These are phyloP conservation scores for Fusarium redolens DNA, from an alignment of 2,329 filamentous ascomycete genomes.

Conservation along the genomic window DNA sequence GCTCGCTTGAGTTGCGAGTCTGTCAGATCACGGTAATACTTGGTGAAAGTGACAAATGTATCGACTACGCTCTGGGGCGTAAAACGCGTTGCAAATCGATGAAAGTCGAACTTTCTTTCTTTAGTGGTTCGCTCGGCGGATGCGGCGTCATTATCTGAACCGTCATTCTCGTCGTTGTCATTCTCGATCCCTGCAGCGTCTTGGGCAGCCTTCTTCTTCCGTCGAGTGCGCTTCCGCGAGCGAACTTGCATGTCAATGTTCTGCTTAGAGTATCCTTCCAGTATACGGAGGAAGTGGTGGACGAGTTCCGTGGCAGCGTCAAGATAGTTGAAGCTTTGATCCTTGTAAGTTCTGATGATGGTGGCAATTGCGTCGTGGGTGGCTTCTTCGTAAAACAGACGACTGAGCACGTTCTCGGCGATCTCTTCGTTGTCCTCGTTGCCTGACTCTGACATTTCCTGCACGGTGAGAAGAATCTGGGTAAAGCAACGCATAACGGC, in stretches of 20 bases:
- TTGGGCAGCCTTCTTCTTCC: slow-evolving; percentile 75
- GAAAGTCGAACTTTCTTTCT: slow-evolving; percentile 95
- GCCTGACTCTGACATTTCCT: slow-evolving; percentile 87
- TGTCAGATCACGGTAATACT: slow-evolving; percentile 83
- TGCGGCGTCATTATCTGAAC: slow-evolving; percentile 76
- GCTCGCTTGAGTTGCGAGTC: slow-evolving; percentile 86
- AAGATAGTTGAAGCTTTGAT: slow-evolving; percentile 92
- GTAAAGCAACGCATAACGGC: slow-evolving; percentile 95
- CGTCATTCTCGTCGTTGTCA: slow-evolving; percentile 71
- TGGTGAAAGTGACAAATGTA: slow-evolving; percentile 84
- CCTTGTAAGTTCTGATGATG: slow-evolving; percentile 87
- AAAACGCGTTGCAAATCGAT: slow-evolving; percentile 83
- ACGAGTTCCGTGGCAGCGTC: slow-evolving; percentile 91
- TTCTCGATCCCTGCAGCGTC: slow-evolving; percentile 54
- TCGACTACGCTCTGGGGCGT: slow-evolving; percentile 86
- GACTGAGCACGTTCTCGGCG: slow-evolving; percentile 94
- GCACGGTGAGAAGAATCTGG: slow-evolving; percentile 90
- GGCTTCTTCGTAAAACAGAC: slow-evolving; percentile 97
- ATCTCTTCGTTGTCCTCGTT: slow-evolving; percentile 97
- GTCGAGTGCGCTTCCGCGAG: slow-evolving; percentile 77
- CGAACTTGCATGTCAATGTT: slow-evolving; percentile 94
- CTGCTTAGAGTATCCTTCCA: slow-evolving; percentile 94
- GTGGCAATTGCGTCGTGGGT: slow-evolving; percentile 89
- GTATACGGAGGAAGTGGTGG: slow-evolving; percentile 90
- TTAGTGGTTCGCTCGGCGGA: slow-evolving; percentile 76